Base-by-base conservation (phyloP, 2,329 filamentous ascomycete genomes). In the Drechslerella coelobrocha region DNA sequence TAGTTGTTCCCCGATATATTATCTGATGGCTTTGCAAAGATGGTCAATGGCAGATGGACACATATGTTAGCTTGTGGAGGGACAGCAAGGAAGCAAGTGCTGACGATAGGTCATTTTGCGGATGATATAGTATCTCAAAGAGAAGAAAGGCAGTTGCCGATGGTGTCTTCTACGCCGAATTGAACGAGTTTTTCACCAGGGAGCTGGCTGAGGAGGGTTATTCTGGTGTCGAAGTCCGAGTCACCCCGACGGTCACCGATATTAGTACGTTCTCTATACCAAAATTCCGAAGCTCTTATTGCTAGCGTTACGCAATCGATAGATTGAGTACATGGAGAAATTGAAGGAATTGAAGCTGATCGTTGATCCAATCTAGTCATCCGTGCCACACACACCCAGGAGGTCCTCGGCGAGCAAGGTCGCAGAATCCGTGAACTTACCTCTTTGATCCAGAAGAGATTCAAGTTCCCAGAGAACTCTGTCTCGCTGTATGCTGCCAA, bases 161-260 rank as follows among this genome's bases (percentile, higher is more conserved):
- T 84, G 94, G 94, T 89, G 94, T 99, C 81, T 99, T 99, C 91
- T 99, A 97, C 84, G 94, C 94, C 86, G 94, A 99, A 86, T 86
- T 99, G 84, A 99, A 99, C 89, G 94, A 99, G 86, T 99, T 99
- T 90, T 99, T 99, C 91, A 94, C 97, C 88, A 93, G 94, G 83
- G 94, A 99, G 86, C 87, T 99, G 82, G 94, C 94, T 81, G 94
- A 99, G 89, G 95, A 99, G 86, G 94, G 94, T 79, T 99, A 99
- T 89, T 99, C 94, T 68, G 94, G 94, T 82, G 94, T 99, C 82
- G 95, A 99, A 86, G 94, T 99, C 85, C 91, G 95, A 86, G 94
- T 99, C 79, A 99, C 94, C 78, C 94, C 94, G 78, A 99, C 94
- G 82, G 94, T 99, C 81, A 99, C 94, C 86, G 94, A 97, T 85